phyloP scores from a whole-genome alignment of 2,329 filamentous ascomycete species.

The Aspergillus pseudoviridinutans region DNA sequence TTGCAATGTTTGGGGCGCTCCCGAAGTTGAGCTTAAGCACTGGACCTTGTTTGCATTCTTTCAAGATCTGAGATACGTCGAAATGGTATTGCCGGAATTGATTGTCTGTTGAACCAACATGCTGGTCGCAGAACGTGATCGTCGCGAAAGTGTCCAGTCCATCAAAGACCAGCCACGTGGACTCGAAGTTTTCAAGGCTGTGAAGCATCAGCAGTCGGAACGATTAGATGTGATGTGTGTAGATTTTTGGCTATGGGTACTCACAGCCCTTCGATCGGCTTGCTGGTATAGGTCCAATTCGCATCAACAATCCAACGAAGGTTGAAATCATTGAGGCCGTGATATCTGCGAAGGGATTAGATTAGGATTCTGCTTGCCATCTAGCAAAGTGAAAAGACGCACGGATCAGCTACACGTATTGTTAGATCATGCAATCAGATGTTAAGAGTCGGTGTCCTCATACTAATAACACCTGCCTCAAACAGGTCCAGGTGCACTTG shows the following conservation, averaged over 20 bases:
- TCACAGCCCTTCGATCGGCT: conserved; percentile 41
- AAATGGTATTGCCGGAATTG: conserved; percentile 62
- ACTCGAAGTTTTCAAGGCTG: conserved; percentile 29
- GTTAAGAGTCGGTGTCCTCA: conserved; percentile 27
- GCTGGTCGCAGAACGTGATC: conserved; percentile 52
- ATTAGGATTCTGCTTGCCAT: background rate
- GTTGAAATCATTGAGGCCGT: conserved; percentile 57
- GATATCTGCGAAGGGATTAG: conserved; percentile 33
- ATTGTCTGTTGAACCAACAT: conserved; percentile 56
- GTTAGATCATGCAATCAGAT: background rate
- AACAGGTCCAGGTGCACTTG: conserved; percentile 58
- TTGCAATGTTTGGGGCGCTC: conserved; percentile 52
- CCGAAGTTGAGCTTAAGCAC: conserved; percentile 53
- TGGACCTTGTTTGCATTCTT: conserved; percentile 37
- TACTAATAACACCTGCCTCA: conserved; percentile 50
- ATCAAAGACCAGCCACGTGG: conserved; percentile 57
- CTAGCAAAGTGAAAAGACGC: conserved; percentile 11
- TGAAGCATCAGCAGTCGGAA: background rate
- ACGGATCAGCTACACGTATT: conserved; percentile 29
- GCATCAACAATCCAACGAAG: conserved; percentile 55
- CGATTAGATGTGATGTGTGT: background rate
- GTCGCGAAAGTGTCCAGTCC: conserved; percentile 60
- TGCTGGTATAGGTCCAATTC: conserved; percentile 61
- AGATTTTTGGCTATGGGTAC: conserved; percentile 6
- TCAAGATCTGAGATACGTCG: conserved; percentile 49